Base-by-base conservation (phyloP, 345 rosid species). In the Populus nigra region DNA sequence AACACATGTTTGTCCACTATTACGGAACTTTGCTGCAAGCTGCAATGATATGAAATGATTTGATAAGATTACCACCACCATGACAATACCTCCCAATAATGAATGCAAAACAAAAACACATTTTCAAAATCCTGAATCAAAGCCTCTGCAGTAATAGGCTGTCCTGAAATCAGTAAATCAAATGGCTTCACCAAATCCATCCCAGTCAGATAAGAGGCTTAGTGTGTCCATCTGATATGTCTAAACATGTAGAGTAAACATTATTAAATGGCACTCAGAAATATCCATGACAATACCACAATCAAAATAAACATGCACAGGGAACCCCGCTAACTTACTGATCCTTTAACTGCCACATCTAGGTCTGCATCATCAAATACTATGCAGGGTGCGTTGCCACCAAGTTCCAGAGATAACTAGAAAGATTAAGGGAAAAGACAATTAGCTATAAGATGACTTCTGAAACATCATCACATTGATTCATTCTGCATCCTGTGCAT, bases 321-420 rank as follows among this genome's bases (percentile, higher is more conserved):
- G 73, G 9, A 45, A 31, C 29, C 23, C 65, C 13, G 43, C 47
- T 33, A 76, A 89, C 98, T 86, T 86, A 96, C 99, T n/a, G 91
- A 53, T 89, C 98, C 99, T 85, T 92, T 96, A 45, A 96, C 93
- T 67, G 98, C 98, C 68, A 92, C 98, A 61, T 92, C 95, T 81
- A 93, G 68, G 85, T 93, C 92, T 27, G 99, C 99, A 79, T 92
- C 97, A 83, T 96, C 94, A 88, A 96, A 96, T 77, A 96, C 85
- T 78, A 96, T 96, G 88, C 97, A 96, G 68, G 97, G 99, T 74
- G 99, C 99, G 82, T 93, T 93, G 72, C 99, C 99, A 22, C 97
- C 99, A 68, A 96, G 98, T 86, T 96, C 99, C 80, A 96, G 85
- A 81, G 99, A 93, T 67, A 93, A 73, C 99, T 92, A 82, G 29